Evolutionary conservation across 1,284 basidiomycete species (phyloP).

Genomic region (Trichosporon sp.): DNA sequence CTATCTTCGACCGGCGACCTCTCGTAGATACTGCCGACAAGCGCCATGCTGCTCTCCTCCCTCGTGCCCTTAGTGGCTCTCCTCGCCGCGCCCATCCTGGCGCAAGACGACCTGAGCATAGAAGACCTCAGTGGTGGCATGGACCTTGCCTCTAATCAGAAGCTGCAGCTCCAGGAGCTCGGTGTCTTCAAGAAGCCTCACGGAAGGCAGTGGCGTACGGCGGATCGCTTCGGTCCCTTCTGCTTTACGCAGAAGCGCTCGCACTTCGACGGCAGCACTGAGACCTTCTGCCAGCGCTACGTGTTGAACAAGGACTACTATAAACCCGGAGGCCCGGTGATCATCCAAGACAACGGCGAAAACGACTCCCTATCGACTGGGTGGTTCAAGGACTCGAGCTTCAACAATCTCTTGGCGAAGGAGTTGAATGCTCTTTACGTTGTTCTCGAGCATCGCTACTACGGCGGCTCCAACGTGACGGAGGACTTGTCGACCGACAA

Average conservation of each 20-base stretch:
- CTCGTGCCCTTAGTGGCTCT: not conserved
- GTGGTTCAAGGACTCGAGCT: slow-evolving; percentile 54
- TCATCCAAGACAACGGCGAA: slow-evolving; percentile 77
- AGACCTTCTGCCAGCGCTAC: slow-evolving; percentile 56
- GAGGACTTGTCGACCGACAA: slow-evolving; percentile 65
- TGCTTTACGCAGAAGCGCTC: slow-evolving; percentile 80
- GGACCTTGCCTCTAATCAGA: not conserved
- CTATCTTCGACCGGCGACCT: too few relatives aligned
- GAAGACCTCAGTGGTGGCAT: not conserved
- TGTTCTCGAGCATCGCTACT: slow-evolving; percentile 73
- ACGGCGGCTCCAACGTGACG: slow-evolving; percentile 68
- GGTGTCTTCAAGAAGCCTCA: not conserved
- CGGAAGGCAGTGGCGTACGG: not conserved
- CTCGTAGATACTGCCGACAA: not conserved
- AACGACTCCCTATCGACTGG: slow-evolving; percentile 47
- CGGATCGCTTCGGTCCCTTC: slow-evolving; percentile 28
- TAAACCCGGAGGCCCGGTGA: slow-evolving; percentile 65
- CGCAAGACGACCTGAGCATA: not conserved
- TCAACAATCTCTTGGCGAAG: slow-evolving; percentile 72
- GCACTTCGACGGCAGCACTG: slow-evolving; percentile 51
- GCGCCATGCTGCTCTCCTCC: not conserved
- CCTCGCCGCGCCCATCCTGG: not conserved
- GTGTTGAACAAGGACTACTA: slow-evolving; percentile 83
- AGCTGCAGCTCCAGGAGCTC: not conserved
- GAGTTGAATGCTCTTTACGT: slow-evolving; percentile 76